Evolutionary conservation across 2,329 filamentous ascomycete species (phyloP).

Genomic region (Sporothrix protearum): DNA sequence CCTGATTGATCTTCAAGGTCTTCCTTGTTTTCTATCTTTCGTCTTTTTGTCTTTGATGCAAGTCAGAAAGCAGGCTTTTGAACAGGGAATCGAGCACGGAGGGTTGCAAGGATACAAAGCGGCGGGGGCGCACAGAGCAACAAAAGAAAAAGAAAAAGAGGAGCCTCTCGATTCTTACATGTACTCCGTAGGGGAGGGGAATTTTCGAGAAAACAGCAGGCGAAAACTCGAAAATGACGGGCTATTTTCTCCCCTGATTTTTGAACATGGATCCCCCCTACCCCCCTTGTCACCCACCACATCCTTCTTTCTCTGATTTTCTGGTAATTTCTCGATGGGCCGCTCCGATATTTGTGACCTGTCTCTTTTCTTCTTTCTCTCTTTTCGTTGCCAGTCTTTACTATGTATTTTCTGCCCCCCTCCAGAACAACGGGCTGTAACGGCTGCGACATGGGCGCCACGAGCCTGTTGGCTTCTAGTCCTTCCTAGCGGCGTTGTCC

Average conservation of each 20-base stretch:
- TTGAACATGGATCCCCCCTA: background rate
- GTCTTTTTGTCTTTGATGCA: background rate
- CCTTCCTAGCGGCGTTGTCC: no score
- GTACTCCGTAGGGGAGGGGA: background rate
- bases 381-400: background rate
- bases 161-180: background rate
- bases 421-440: slow-evolving; percentile 11
- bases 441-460: slow-evolving; percentile 19
- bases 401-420: background rate
- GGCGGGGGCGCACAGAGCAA: background rate
- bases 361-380: background rate
- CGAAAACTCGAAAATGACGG: slow-evolving; percentile 1
- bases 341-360: slow-evolving; percentile 14
- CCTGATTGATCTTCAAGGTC: background rate
- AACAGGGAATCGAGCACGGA: background rate
- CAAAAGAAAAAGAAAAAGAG: background rate
- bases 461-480: slow-evolving; percentile 15
- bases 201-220: background rate
- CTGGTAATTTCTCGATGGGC: background rate
- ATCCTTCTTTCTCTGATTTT: background rate
- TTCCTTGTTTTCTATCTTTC: background rate
- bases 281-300: background rate
- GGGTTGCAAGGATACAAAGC: background rate
- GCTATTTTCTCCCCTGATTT: slow-evolving; percentile 1
- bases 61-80: background rate